phyloP scores from a whole-genome alignment of 768 basidiomycete species.

The Pulveroboletus sp. region DNA sequence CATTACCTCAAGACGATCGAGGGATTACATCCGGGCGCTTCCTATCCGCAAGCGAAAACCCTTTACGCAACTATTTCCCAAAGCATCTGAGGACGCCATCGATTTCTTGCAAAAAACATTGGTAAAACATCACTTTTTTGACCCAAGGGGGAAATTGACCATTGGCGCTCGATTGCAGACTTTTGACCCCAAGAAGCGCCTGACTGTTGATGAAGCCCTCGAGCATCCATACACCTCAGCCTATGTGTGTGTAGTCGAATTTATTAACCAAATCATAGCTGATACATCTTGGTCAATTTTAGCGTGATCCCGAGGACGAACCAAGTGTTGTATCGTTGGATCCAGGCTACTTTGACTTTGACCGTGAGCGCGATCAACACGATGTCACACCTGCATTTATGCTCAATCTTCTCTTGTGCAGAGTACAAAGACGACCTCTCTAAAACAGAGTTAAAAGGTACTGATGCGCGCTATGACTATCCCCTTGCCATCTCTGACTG shows the following conservation, averaged over 20 bases:
- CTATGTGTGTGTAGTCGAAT: conserved; percentile 47
- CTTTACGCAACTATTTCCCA: conserved; percentile 73
- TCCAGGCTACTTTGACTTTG: conserved; percentile 89
- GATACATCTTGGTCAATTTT: conserved; percentile 5
- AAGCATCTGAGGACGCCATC: conserved; percentile 68
- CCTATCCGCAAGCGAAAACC: conserved; percentile 76
- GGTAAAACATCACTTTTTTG: conserved; percentile 33
- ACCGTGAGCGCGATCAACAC: conserved; percentile 47
- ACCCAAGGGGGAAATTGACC: conserved; percentile 22
- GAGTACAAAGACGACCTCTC: conserved; percentile 74
- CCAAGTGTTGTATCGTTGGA: conserved; percentile 77
- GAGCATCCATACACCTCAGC: conserved; percentile 80
- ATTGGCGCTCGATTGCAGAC: conserved; percentile 42
- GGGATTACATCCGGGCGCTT: conserved; percentile 84
- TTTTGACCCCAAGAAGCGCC: conserved; percentile 84
- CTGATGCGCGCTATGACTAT: background rate
- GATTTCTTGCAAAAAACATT: conserved; percentile 73
- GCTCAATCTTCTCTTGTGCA: conserved; percentile 21
- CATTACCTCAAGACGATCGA: conserved; percentile 79
- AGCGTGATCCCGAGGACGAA: conserved; percentile 91
- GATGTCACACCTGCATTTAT: background rate
- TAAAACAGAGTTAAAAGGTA: conserved; percentile 69
- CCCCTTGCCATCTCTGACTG: conserved; percentile 6
- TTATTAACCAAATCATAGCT: background rate
- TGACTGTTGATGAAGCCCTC: conserved; percentile 80